Base-by-base conservation (phyloP, 1,139 yeast genomes). In the Wickerhamiella infanticola region DNA sequence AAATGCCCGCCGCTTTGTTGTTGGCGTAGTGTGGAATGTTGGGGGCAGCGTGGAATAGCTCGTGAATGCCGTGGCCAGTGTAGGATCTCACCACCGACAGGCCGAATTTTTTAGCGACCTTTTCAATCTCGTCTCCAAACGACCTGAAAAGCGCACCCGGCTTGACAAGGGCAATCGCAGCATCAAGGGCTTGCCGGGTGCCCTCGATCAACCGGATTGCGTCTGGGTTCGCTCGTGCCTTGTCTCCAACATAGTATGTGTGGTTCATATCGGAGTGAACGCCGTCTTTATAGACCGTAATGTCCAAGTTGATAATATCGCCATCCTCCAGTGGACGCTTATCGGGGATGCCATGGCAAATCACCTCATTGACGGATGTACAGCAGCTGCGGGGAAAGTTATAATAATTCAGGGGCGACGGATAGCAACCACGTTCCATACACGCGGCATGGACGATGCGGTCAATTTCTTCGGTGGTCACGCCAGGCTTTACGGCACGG, bases 331-430 rank as follows among this genome's bases (percentile, higher is more conserved):
- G 70, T 38, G 77, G 77, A 47, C 88, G 75, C 65, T 82, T 73
- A 63, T 93, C 98, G 26, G 98, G 98, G 49, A 90, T 83, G 53
- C 99, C 99, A 63, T 90, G 99, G 63, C 99, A 90, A 51, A 90
- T 83, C 49, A 86, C 79, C 67, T 90, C 98, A 63, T 93, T 88
- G 39, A 93, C 79, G 5, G 96, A 85, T 1, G 96, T 85, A 66
- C 98, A 93, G 41, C 85, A 74, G 33, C 94, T 79, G 63, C 86
- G 88, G 38, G 98, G 97, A 67, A 78, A 93, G 63, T 85, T 83
- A 68, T 81, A 90, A 66, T 93, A 93, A 67, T 93, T 93, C 52
- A 90, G 70, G 3, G 99, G 95, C 13, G 95, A 84, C 26, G 99
- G 99, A 61, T 93, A 93, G 4, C 90, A 86, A 55, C 81, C 79